Evolutionary conservation across 2,329 filamentous ascomycete species (phyloP), one percentile per base, ranked within the genome.

Genomic region (Cadophora luteo-olivacea): DNA sequence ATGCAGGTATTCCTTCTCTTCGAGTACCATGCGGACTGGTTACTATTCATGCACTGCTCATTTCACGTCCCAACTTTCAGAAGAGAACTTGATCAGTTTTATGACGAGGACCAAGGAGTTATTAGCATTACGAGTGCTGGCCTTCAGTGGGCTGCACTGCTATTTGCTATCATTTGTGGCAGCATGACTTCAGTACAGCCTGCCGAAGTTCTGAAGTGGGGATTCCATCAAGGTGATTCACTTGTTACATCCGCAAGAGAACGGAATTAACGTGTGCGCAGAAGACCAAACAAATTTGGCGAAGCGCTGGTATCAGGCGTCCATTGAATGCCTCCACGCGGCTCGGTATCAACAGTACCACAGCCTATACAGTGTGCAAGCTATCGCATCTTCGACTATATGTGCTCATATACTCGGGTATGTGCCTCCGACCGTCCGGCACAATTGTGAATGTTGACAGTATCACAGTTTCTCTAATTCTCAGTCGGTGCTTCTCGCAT

Each of bases 381-480:
- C 83, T 4, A 83, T 86, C 49, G 76, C 82, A 11, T 82, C 80
- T 1, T 75, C 84, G 36, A 84, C 84, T n/a, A 81, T 83, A 3
- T 82, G 82, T 9, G 83, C 83, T 9, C 84, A 86, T 73, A 75
- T 84, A 19, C 78, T 85, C 0, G 84, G 71, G 70, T 69, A 68
- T 3, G 52, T 33, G 48, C 14, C 22, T 32, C n/a, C 11, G 1
- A n/a, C 1, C 22, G 48, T 29, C 19, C 19, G 24, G 64, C 8
- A 48, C 36, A 3, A 61, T 67, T 22, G 58, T 12, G 2, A 45
- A 16, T 45, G 12, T 19, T 45, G 41, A 45, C 41, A 45, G 4
- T 29, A 9, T 7, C 19, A 24, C 45, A 71, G 84, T 0, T 81
- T 80, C 29, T 82, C 82, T 7, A 84, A 83, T 69, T 81, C 81